Base-by-base conservation (phyloP, 805 yeast genomes). In the Candida maris region DNA sequence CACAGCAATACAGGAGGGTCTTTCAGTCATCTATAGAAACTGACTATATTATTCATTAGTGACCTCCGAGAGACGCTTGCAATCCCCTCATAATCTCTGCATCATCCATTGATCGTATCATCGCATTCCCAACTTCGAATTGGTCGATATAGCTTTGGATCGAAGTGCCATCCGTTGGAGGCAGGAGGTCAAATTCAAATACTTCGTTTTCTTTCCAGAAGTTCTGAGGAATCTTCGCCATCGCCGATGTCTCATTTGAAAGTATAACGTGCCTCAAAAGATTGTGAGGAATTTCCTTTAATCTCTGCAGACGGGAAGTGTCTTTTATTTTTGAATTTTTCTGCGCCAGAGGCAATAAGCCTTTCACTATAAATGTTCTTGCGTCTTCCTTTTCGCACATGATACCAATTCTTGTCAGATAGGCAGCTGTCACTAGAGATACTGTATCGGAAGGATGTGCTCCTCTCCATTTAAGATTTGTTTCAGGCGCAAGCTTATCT, bases 131-230 rank as follows among this genome's bases (percentile, higher is more conserved):
- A 31, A 74, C 62, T 15, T 68, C 47, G 26, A 68, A 65, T 32
- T 68, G 73, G 48, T 74, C 75, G 13, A 74, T 67, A 46, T 67
- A 66, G 40, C 70, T 65, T 18, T 63, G 52, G 23, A 71, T 54
- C n/a, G 56, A 54, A 2, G 64, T 71, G 15, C 79, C 76, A 6
- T 61, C 58, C 14, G 49, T 49, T 1, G 94, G 93, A 2, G 94
- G 89, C 16, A 84, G 55, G 2, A 81, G 72, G 56, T 84, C 94
- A 52, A 73, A 84, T 46, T 84, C 94, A 51, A 65, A 77, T 12
- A 79, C 68, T 37, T 81, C 81, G 37, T 79, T 68, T 18, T 71
- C 54, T 2, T 71, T 70, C 84, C 87, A 84, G 17, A 81, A 67
- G 2, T 59, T 48, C 18, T 67, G 51, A 1, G 94, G 94, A 17